Evolutionary conservation across 2,329 filamentous ascomycete genomes (phyloP).

Genomic region (Pyrenochaeta sp.): DNA sequence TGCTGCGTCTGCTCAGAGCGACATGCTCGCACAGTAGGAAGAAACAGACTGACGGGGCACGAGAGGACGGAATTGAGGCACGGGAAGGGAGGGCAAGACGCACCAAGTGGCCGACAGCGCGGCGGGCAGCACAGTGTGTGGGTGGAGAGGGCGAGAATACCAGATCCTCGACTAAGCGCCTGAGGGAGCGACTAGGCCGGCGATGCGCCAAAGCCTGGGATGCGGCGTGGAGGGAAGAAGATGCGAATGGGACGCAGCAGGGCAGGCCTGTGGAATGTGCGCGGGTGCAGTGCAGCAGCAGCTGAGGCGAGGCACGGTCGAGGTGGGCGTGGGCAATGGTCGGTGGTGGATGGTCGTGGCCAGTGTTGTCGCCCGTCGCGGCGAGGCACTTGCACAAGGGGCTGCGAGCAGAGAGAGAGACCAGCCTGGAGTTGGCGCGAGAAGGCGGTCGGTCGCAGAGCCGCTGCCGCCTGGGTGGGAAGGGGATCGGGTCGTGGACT

Average conservation of each 20-base stretch:
- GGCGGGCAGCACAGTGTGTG: slow-evolving; percentile 30
- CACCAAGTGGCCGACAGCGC: slow-evolving; percentile 42
- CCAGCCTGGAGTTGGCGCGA: slow-evolving; percentile 29
- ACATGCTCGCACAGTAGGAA: slow-evolving; percentile 9
- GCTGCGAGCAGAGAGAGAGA: slow-evolving; percentile 13
- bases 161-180: slow-evolving; percentile 53
- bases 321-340: no score
- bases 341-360: slow-evolving; percentile 7
- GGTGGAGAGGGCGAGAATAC: slow-evolving; percentile 50
- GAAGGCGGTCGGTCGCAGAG: slow-evolving; percentile 36
- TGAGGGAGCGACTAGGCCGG: slow-evolving; percentile 47
- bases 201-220: slow-evolving; percentile 41
- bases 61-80: slow-evolving; percentile 19
- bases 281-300: slow-evolving; percentile 8
- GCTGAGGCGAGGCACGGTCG: no score
- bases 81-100: slow-evolving; percentile 30
- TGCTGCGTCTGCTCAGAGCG: slow-evolving; percentile 8
- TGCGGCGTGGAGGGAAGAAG: slow-evolving; percentile 30
- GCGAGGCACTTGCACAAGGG: slow-evolving; percentile 16
- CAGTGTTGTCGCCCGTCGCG: slow-evolving; percentile 5
- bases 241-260: slow-evolving; percentile 18
- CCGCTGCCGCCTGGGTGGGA: slow-evolving; percentile 28
- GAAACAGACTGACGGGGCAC: slow-evolving; percentile 7
- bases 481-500: slow-evolving; percentile 20
- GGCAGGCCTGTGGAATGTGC: slow-evolving; percentile 5